Conservation (phyloP, 345 rosid species). For the Rhodamnia rubescens region DNA sequence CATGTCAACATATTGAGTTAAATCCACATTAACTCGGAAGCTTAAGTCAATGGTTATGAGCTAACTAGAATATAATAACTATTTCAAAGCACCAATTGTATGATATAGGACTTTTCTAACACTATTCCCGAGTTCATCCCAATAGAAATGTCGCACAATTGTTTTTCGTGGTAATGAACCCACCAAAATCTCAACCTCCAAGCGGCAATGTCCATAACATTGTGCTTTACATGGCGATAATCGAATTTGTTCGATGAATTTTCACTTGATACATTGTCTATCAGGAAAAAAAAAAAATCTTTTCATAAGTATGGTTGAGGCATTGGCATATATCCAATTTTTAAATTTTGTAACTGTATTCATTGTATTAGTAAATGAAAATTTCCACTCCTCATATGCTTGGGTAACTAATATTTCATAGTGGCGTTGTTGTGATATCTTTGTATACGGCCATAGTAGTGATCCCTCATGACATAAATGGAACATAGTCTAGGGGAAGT, state of each 20-base stretch:
- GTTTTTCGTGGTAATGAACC: neutral
- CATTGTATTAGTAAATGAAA: neutral
- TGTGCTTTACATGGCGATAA: neutral
- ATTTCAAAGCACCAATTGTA: neutral
- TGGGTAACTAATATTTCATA: neutral
- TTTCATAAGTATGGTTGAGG: neutral
- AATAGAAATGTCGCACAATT: neutral
- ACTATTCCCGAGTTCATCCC: neutral
- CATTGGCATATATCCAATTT: neutral
- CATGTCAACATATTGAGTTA: neutral
- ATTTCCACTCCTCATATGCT: neutral
- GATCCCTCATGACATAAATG: neutral
- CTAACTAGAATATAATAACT: too few species aligned
- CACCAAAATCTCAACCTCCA: neutral
- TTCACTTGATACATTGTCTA: neutral
- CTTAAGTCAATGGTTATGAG: neutral
- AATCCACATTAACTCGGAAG: neutral
- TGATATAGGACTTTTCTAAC: neutral
- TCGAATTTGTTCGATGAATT: neutral
- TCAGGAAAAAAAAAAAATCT: neutral
- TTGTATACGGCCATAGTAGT: neutral
- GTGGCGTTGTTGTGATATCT: neutral
- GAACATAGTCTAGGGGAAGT: neutral
- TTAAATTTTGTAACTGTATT: neutral
- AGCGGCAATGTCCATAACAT: neutral